Base-by-base conservation (phyloP, 352 stramenopile genomes). In the Elongisporangium anandrum region DNA sequence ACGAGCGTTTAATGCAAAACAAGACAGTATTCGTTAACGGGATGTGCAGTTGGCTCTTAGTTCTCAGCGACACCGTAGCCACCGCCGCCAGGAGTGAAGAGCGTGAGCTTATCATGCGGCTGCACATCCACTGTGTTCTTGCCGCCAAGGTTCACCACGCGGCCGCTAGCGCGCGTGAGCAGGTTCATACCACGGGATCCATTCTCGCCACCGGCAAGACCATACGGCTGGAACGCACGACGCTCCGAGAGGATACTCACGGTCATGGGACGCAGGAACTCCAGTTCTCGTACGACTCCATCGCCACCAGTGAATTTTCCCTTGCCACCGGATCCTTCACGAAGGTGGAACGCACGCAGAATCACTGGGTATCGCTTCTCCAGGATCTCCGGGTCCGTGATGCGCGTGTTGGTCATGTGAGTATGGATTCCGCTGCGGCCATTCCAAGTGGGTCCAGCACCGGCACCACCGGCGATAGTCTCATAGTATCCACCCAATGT, bases 391-490 rank as follows among this genome's bases (percentile, higher is more conserved):
- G 96, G 96, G 72, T 99, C 97, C 19, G 97, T 99, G 67, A 99
- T 99, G 19, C 97, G 88, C 19, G 97, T 99, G 83, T 99, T 99
- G 50, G 97, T 99, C 87, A 99, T 99, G 75, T 99, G 97, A 20
- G 97, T 99, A 74, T 99, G 97, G 50, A 99, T 95, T 9, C 96
- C 97, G 66, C 90, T 98, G 51, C 87, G 87, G 12, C 97, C 97
- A 57, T 98, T 75, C 96, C 96, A 99, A 24, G 85, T 96, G 49
- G 97, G 97, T 1, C 97, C 97, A 23, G 97, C 97, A 29, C 97
- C 97, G 34, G 96, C 93, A 22, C 97, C 97, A 54, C 97, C 97
- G 15, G 97, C 97, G 73, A 99, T 99, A 7, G 97, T 99, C 73
- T 99, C 97, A 77, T 99, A 99, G 73, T 99, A 99, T 6, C 96